Base-by-base conservation (phyloP, 148 eudicot species). In the Rhododendron henanense region DNA sequence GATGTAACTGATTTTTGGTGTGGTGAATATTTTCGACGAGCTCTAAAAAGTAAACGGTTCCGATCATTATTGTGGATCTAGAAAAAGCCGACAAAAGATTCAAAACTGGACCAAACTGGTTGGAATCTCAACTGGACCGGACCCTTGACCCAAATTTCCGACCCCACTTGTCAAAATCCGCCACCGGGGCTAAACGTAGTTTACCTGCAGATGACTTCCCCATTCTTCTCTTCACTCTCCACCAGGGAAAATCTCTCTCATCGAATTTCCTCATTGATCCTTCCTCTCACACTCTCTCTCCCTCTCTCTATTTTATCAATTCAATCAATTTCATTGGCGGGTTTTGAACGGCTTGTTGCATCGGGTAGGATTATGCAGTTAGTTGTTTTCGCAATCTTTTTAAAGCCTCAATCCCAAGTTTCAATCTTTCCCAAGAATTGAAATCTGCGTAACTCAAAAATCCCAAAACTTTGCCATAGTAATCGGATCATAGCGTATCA, bases 21-120 rank as follows among this genome's bases (percentile, higher is more conserved):
- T 39, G 5, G 5, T 5, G 0, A 39, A 39, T 39, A 3, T 39
- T 39, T 39, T 39, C 5, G 41, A 39, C 41, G 41, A 39, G 5
- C 5, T 39, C 41, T 39, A 4, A 4, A 39, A 39, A 3, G 0
- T 39, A 4, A 39, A 39, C 5, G 3, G 0, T 4, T 4, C 4
- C 5, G 4, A 39, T 39, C 0, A 4, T 39, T 39, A 3, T 4
- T 39, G 41, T 39, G 41, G 5, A 5, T 3, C 41, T 4, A 41
- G 6, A 5, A 33, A 41, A 5, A 0, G 6, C 44, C 0, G 0
- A 41, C 6, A 5, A 41, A 5, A 0, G 6, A 6, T 41, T 0
- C 44, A 41, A 41, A 41, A 41, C 6, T 41, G 6, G 5, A 41
- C 6, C 44, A 41, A 41, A 5, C 6, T 41, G 6, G 44, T 6